Conservation (phyloP, 495 filamentous ascomycete genomes). For the Bathelium albidoporum region DNA sequence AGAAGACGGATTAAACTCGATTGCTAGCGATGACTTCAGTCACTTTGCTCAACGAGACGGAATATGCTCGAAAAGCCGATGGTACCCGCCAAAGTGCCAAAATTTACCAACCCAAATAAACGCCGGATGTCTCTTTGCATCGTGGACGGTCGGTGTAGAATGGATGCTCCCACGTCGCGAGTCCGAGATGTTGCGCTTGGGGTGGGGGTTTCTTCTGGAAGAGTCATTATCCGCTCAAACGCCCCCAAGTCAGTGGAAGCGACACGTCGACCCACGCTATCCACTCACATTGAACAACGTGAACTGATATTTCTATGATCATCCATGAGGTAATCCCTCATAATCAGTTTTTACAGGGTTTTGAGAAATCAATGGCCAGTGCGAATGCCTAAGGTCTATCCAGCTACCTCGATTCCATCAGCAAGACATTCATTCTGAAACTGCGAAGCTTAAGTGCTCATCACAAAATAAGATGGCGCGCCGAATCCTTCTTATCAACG, state of each 20-base stretch:
- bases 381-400: not conserved
- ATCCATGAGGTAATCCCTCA: no score
- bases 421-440: not conserved
- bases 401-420: not conserved
- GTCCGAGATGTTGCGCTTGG: not conserved
- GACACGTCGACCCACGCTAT: no score
- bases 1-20: not conserved
- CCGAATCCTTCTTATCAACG: conserved; percentile 65
- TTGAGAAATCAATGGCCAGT: no score
- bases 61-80: not conserved
- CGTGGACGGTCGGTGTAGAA: not conserved
- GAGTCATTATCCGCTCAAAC: not conserved
- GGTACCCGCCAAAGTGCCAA: not conserved
- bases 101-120: not conserved
- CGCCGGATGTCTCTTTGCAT: not conserved
- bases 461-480: conserved; percentile 28
- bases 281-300: no score
- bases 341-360: no score
- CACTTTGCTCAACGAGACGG: not conserved
- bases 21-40: not conserved
- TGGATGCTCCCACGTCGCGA: not conserved
- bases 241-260: no score
- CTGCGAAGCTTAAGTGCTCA: not conserved
- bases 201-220: not conserved
- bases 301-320: no score